Percentiles rank a stretch among this genome's conserved stretches.
Conservation (phyloP, 2,329 filamentous ascomycete species). For the Aureobasidium sp. region DNA sequence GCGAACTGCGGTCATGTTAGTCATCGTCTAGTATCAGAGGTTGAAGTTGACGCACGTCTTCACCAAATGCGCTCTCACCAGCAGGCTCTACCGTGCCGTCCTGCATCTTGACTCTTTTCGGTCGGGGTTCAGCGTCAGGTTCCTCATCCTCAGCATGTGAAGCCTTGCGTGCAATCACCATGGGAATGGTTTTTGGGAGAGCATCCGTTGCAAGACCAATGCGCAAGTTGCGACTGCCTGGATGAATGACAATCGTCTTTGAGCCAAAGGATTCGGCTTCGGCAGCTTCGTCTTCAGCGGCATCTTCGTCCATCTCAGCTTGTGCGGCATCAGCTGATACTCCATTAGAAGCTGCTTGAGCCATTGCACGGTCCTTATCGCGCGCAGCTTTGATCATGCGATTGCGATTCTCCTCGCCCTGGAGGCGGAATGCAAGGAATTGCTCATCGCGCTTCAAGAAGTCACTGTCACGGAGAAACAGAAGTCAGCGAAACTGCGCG, state of each 20-base stretch:
- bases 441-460: slow-evolving; percentile 99
- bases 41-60: slow-evolving; percentile 49
- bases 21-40: background rate
- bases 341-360: slow-evolving; percentile 62
- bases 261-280: slow-evolving; percentile 63
- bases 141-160: slow-evolving; percentile 75
- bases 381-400: slow-evolving; percentile 77
- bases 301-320: slow-evolving; percentile 36
- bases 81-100: slow-evolving; percentile 47
- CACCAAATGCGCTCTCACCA: slow-evolving; percentile 72
- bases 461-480: slow-evolving; percentile 49
- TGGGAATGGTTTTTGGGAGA: slow-evolving; percentile 85
- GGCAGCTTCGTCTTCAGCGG: slow-evolving; percentile 49
- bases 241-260: slow-evolving; percentile 89
- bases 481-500: background rate
- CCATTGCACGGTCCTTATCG: slow-evolving; percentile 77
- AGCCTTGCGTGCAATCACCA: slow-evolving; percentile 78
- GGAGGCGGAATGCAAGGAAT: slow-evolving; percentile 77
- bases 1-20: slow-evolving; percentile 38
- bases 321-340: slow-evolving; percentile 39
- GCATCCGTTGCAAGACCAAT: slow-evolving; percentile 96
- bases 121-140: slow-evolving; percentile 68
- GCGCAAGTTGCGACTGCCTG: slow-evolving; percentile 88
- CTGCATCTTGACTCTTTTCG: slow-evolving; percentile 54
- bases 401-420: slow-evolving; percentile 78